Evolutionary conservation across 345 rosid genomes (phyloP).

Genomic region (Cardamine occulta): DNA sequence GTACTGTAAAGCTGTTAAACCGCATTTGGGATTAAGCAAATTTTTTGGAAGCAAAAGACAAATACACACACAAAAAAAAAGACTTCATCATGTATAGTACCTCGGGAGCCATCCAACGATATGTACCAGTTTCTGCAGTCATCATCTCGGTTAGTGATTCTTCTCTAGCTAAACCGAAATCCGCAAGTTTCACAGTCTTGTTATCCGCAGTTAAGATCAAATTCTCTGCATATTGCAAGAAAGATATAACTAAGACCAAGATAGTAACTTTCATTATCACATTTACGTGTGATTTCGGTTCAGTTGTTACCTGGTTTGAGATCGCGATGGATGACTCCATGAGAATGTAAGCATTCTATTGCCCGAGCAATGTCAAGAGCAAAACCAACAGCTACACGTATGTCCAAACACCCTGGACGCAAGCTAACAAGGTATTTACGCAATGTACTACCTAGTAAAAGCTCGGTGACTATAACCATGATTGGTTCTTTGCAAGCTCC

Average conservation of each 20-base stretch:
- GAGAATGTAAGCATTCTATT: constrained; percentile 94
- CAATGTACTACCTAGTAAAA: constrained; percentile 82
- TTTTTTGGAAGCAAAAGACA: background rate
- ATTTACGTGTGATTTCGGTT: background rate
- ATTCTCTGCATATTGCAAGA: constrained; percentile 60
- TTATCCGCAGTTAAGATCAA: constrained; percentile 83
- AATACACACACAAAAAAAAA: constrained; percentile 12
- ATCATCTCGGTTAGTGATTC: constrained; percentile 98
- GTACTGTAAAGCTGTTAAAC: constrained; percentile 86
- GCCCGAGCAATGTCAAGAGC: constrained; percentile 98
- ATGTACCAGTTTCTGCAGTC: constrained; percentile 99
- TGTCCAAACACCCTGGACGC: constrained; percentile 77
- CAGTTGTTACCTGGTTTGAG: constrained; percentile 79
- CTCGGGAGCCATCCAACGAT: constrained; percentile 99
- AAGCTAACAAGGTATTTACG: constrained; percentile 73
- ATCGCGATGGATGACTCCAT: constrained; percentile 96
- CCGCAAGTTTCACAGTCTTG: constrained; percentile 85
- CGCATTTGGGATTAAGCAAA: background rate
- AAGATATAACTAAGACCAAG: background rate
- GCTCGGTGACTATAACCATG: constrained; percentile 97
- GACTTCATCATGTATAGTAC: constrained; percentile 43
- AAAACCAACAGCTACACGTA: constrained; percentile 66
- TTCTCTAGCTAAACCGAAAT: constrained; percentile 98
- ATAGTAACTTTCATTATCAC: background rate
- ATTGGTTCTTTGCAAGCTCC: constrained; percentile 97